Evolutionary conservation across 2,329 filamentous ascomycete genomes (phyloP).

Genomic region (Reticulascus tulasneorum): DNA sequence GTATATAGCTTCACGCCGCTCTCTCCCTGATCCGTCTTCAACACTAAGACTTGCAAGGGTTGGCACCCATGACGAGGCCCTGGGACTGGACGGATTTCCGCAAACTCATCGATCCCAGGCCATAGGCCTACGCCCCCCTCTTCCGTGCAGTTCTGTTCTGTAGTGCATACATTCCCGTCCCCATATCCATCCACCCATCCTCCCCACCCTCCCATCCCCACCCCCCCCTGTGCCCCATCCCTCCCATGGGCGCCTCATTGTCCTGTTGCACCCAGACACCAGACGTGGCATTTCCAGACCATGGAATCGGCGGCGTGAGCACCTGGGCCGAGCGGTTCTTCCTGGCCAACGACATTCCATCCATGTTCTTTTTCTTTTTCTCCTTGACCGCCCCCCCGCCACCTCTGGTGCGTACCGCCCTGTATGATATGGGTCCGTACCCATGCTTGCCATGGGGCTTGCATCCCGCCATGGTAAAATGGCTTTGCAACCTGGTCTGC

Average conservation of each 20-base stretch:
- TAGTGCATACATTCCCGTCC: no score
- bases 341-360: constrained; percentile 14
- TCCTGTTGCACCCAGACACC: constrained; percentile 10
- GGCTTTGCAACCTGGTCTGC: constrained; percentile 7
- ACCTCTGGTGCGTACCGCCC: constrained; percentile 3
- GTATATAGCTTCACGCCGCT: no score
- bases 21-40: no score
- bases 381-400: constrained; percentile 11
- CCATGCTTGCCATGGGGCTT: constrained; percentile 7
- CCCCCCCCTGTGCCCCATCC: constrained; percentile 4
- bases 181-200: no score
- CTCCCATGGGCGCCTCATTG: constrained; percentile 6
- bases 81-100: no score
- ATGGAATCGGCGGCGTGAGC: constrained; percentile 13
- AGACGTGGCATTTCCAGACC: constrained; percentile 13
- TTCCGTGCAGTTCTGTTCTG: no score
- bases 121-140: no score
- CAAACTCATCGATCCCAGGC: no score
- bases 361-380: constrained; percentile 15
- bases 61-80: no score
- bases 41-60: no score
- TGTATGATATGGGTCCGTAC: background rate
- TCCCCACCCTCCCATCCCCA: background rate
- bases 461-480: constrained; percentile 12
- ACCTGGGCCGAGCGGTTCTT: constrained; percentile 15